Evolutionary conservation across 768 basidiomycete species (phyloP), one percentile per base, ranked within the genome.

Genomic region (Trametes meyenii): DNA sequence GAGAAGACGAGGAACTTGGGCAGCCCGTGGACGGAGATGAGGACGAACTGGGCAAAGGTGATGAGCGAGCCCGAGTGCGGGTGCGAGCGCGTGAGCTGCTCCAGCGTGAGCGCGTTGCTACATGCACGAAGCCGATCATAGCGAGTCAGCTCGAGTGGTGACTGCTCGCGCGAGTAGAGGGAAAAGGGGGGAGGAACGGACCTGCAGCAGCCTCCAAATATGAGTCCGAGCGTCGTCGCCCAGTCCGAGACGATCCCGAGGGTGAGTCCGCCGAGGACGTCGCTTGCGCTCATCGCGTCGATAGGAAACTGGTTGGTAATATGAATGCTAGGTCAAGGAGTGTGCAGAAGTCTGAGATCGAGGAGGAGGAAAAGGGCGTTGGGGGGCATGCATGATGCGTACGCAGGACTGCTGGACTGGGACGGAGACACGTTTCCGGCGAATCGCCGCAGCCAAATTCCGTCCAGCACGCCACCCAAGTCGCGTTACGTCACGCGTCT

Each of bases 191-290:
- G 50, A 50, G 58, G 65, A 5, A 74, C 71, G 40, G 70, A 83
- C 82, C 87, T 87, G 79, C 95, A 97, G 74, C 95, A 97, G 1
- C 95, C 95, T 1, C 93, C 94, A 70, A 97, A 96, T 11, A 95
- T 83, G 21, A 95, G 77, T 1, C 85, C 76, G 24, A 96, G 72
- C 0, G 92, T 86, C 11, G 85, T 74, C 8, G 81, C 57, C 91
- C 89, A 94, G 58, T 82, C 72, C 26, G 66, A 66, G 36, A 69
- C 50, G 42, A 62, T 57, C 13, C 64, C 58, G 45, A 70, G 58
- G 3, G 69, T 60, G 39, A 70, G 38, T 1, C 61, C 68, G 39
- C 62, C 51, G 26, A 63, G 26, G 36, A 64, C 39, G 12, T 50
- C 36, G 43, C 26, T 39, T 4, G 58, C 42, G 57, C 64, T 51